Evolutionary conservation across 805 yeast species (phyloP), one percentile per base, ranked within the genome.

Genomic region (Barnettozyma botsteinii): DNA sequence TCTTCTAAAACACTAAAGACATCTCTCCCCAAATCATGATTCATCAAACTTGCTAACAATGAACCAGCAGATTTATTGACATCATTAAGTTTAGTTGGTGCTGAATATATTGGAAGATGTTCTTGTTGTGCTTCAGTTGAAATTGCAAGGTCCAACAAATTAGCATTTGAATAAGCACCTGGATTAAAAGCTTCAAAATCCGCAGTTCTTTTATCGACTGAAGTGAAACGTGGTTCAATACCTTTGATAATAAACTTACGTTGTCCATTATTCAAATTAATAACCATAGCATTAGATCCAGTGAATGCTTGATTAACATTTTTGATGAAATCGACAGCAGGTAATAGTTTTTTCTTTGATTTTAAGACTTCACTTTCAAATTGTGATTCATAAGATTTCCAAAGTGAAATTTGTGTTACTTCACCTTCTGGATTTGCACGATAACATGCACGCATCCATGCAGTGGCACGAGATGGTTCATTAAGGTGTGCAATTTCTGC

Each of bases 301-400:
- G 84, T 81, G 58, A 93, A 93, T 1, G 96, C 95, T 45, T 78
- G 77, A 25, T 89, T 82, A 17, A 91, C 98, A 56, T 93, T 91
- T 53, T 91, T 87, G 59, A 93, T 93, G 60, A 93, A 93, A 50
- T 93, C 98, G 11, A 93, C 97, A 0, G 98, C 98, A 1, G 96
- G 95, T 24, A 91, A 69, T 36, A 91, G 65, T 50, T 78, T 75
- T 41, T 72, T 69, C 28, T 75, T 69, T 52, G 80, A 73, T 23
- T 64, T 69, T 32, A 66, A 62, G 4, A 67, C 67, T 40, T 74
- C 75, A 40, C 72, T 73, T 45, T 82, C 82, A 54, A 93, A 93
- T 58, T 84, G 93, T 12, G 79, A 67, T 60, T 93, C 98, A 64
- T 93, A 93, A 1, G 95, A 79, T 60, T 88, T 86, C 98, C 98